phyloP scores from a whole-genome alignment of 352 stramenopile species.

The Globisporangium cylindrosporum region DNA sequence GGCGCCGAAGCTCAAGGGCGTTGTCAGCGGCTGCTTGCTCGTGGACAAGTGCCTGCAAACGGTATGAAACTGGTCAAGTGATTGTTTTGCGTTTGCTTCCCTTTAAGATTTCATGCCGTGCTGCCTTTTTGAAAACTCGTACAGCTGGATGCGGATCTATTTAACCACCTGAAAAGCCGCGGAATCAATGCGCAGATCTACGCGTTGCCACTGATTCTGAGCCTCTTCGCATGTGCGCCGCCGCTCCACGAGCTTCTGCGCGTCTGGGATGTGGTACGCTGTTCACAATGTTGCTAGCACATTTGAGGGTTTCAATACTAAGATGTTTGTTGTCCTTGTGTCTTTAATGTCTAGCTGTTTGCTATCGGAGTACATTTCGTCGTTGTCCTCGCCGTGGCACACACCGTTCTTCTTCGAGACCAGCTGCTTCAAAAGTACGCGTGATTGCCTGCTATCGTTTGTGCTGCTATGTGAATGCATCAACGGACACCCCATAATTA shows the following conservation, averaged over 20 bases:
- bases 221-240: conserved; percentile 88
- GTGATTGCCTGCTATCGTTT: background rate
- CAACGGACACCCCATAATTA: background rate
- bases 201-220: conserved; percentile 85
- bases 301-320: background rate
- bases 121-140: background rate
- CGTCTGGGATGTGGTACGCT: conserved; percentile 88
- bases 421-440: conserved; percentile 76
- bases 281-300: background rate
- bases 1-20: conserved; percentile 80
- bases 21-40: conserved; percentile 75
- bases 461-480: background rate
- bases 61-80: conserved; percentile 19
- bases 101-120: background rate
- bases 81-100: background rate
- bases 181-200: conserved; percentile 87
- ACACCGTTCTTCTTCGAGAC: conserved; percentile 86
- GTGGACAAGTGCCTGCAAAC: conserved; percentile 81
- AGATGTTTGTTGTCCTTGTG: background rate
- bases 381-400: conserved; percentile 84
- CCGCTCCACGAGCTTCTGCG: conserved; percentile 85
- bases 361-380: conserved; percentile 91
- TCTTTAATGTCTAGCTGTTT: conserved; percentile 56
- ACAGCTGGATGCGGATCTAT: conserved; percentile 74
- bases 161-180: conserved; percentile 64